Evolutionary conservation across 192 early-diverging fungal species (phyloP).

Genomic region (Coemansia sp.): DNA sequence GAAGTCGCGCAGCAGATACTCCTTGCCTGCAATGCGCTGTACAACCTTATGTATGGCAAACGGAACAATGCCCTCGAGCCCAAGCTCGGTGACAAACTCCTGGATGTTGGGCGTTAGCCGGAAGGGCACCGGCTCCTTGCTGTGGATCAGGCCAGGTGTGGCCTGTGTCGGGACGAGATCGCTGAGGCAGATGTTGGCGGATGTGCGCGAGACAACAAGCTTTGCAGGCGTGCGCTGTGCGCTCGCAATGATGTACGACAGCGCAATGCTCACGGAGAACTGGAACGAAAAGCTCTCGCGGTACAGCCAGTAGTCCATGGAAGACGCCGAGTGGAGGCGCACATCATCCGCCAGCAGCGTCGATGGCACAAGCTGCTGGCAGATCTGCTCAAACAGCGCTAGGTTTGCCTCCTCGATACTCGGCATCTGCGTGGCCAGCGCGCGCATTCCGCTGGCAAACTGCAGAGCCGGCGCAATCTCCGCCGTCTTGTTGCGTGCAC

Average conservation of each 20-base stretch:
- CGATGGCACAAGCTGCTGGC: slow-evolving; percentile 78
- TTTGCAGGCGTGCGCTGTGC: slow-evolving; percentile 86
- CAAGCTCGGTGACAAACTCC: slow-evolving; percentile 88
- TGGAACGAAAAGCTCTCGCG: slow-evolving; percentile 94
- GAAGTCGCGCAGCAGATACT: slow-evolving; percentile 90
- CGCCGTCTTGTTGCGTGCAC: slow-evolving; percentile 66
- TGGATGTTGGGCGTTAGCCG: slow-evolving; percentile 97
- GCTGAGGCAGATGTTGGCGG: slow-evolving; percentile 83
- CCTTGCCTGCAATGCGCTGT: slow-evolving; percentile 77
- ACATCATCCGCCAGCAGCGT: slow-evolving; percentile 86
- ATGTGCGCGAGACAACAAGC: slow-evolving; percentile 79
- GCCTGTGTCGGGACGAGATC: slow-evolving; percentile 75
- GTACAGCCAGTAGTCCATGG: slow-evolving; percentile 90
- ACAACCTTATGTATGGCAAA: slow-evolving; percentile 82
- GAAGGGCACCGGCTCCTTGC: slow-evolving; percentile 92
- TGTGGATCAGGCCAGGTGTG: slow-evolving; percentile 62
- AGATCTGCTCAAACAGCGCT: slow-evolving; percentile 87
- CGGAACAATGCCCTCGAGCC: slow-evolving; percentile 91
- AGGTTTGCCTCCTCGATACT: slow-evolving; percentile 75
- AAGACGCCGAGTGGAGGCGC: slow-evolving; percentile 66
- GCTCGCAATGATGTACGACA: slow-evolving; percentile 89
- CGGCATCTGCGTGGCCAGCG: slow-evolving; percentile 33
- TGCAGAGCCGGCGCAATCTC: slow-evolving; percentile 88
- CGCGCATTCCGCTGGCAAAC: slow-evolving; percentile 70
- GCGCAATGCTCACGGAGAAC: slow-evolving; percentile 83